phyloP scores from a whole-genome alignment of 225 moss, liverwort and hornwort species.

The Marchantia polymorpha region DNA sequence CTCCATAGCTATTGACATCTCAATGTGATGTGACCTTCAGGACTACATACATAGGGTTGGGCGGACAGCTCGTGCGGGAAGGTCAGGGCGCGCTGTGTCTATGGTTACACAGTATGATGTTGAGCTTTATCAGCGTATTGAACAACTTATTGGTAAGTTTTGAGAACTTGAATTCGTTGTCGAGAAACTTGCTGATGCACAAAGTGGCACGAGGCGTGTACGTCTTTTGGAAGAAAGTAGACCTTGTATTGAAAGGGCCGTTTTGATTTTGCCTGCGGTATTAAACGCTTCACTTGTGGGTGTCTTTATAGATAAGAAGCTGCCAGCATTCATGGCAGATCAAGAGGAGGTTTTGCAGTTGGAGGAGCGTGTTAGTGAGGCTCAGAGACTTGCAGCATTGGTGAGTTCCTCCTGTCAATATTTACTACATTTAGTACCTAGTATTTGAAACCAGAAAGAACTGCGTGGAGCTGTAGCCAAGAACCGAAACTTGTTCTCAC shows the following conservation, averaged over 20 bases:
- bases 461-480: neutral
- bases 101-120: constrained; percentile 96
- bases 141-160: constrained; percentile 63
- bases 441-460: neutral
- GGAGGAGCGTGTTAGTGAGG: constrained; percentile 71
- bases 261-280: neutral
- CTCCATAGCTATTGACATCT: no score
- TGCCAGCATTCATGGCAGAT: constrained; percentile 49
- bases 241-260: neutral
- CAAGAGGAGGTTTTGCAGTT: constrained; percentile 76
- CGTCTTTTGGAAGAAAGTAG: neutral
- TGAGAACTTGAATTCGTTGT: neutral
- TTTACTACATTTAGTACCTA: neutral
- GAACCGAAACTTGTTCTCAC: neutral
- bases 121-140: constrained; percentile 84
- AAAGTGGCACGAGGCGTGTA: neutral
- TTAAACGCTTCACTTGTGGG: neutral
- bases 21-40: constrained; percentile 6
- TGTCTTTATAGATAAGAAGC: constrained; percentile 48
- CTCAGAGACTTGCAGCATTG: constrained; percentile 71
- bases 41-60: constrained; percentile 94
- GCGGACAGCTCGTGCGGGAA: constrained; percentile 84
- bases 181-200: neutral
- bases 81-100: constrained; percentile 78
- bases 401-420: constrained; percentile 11